A percentile compares a stretch with the other conserved stretches of the same genome.
phyloP scores from a whole-genome alignment of 176 grass and related monocot species.

The Lolium rigidum region DNA sequence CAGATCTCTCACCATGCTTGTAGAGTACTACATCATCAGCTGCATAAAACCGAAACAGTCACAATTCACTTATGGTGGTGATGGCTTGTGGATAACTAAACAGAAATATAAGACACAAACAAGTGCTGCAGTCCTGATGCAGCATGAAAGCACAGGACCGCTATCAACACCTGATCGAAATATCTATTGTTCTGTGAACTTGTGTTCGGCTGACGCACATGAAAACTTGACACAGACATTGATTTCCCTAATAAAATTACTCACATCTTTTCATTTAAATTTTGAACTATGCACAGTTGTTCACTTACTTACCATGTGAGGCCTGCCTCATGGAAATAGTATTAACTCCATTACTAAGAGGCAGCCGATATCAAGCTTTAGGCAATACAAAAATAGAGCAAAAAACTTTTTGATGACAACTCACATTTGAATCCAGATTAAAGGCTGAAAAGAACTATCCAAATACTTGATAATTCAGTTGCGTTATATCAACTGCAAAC shows the following conservation, averaged over 20 bases:
- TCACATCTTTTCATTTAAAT: neutral
- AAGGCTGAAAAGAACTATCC: neutral
- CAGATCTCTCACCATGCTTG: slow-evolving; percentile 91
- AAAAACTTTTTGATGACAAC: neutral
- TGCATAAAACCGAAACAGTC: slow-evolving; percentile 46
- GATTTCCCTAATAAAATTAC: neutral
- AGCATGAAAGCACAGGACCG: slow-evolving; percentile 19
- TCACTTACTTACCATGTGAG: neutral
- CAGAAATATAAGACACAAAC: neutral
- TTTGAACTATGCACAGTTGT: slow-evolving; percentile 1
- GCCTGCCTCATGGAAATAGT: neutral
- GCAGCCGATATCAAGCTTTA: neutral
- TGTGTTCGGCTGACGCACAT: neutral
- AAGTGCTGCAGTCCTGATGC: neutral
- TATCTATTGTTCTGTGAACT: neutral
- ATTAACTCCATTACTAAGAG: neutral
- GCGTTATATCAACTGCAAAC: neutral
- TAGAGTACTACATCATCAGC: slow-evolving; percentile 89
- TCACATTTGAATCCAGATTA: neutral
- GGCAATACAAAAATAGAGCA: neutral
- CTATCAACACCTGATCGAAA: neutral
- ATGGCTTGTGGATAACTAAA: neutral
- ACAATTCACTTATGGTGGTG: neutral
- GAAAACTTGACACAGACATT: neutral
- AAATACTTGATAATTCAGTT: neutral